Evolutionary conservation across 2,329 filamentous ascomycete genomes (phyloP), one percentile per base, ranked within the genome.

Genomic region (Aspergillus sergii): DNA sequence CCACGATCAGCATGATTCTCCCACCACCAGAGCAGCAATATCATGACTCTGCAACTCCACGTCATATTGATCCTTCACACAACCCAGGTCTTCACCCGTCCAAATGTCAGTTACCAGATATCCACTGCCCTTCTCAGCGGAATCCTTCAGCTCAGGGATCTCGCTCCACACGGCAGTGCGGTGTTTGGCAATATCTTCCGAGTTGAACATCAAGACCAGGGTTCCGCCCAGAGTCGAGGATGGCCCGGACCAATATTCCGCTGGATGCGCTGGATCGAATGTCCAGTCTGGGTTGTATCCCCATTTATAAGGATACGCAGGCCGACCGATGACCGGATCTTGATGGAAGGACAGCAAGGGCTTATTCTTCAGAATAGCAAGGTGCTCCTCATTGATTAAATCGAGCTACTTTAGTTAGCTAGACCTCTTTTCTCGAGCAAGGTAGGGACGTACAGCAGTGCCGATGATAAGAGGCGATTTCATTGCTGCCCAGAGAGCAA

Each of bases 381-480:
- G 67, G 48, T 79, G 76, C 1, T 74, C 69, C 11, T 72, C 64
- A 1, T 69, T 69, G 10, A 84, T 75, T 0, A 69, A 63, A 28
- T 78, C 70, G 5, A 84, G 73, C 67, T 78, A 58, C 26, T 39
- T 2, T 11, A 6, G 32, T 23, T 66, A 55, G 68, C 60, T 61
- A 55, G n/a, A 23, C 21, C 1, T 43, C 11, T 43, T 43, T 7
- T 12, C 43, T 3, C 30, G 10, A 58, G 36, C 12, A 28, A 26
- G 28, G 10, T 21, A 12, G 32, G 26, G 21, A 65, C 62, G n/a
- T 71, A 78, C 75, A 5, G 71, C 62, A 16, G 75, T 76, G 14
- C 83, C 82, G 55, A 86, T 84, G 30, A 86, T 77, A 23, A 86
- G 67, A 0, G 83, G 83, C 6, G 77, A 79, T 69, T 84, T 85